phyloP scores from a whole-genome alignment of 2,329 filamentous ascomycete genomes.

The Pleurostoma richardsiae region DNA sequence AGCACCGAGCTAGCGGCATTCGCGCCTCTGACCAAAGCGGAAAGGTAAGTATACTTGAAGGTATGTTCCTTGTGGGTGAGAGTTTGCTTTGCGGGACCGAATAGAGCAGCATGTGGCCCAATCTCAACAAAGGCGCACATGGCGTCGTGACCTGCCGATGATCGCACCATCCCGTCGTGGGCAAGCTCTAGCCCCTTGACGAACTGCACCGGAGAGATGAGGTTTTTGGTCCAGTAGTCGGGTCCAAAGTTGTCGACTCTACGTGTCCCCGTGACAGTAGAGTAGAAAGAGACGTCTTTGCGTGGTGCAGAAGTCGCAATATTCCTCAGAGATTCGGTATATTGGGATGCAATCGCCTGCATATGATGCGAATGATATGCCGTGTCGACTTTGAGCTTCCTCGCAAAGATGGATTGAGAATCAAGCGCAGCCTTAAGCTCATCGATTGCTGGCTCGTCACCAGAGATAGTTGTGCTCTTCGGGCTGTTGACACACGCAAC shows the following conservation, averaged over 20 bases:
- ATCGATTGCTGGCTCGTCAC: constrained; percentile 18
- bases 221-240: constrained; percentile 24
- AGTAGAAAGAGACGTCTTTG: not conserved
- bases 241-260: constrained; percentile 1
- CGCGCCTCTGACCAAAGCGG: constrained; percentile 22
- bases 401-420: constrained; percentile 17
- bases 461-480: constrained; percentile 21
- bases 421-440: constrained; percentile 7
- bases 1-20: constrained; percentile 4
- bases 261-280: not conserved
- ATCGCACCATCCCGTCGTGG: not conserved
- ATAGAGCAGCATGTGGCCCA: constrained; percentile 18
- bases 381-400: constrained; percentile 22
- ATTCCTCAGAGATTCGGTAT: not conserved
- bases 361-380: constrained; percentile 32
- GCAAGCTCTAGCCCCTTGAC: constrained; percentile 8
- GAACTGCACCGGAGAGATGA: constrained; percentile 22
- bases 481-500: constrained; percentile 15
- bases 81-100: constrained; percentile 15
- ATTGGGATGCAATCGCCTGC: constrained; percentile 15
- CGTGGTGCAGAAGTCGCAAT: not conserved
- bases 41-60: constrained; percentile 24
- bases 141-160: not conserved
- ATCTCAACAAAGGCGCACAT: constrained; percentile 13
- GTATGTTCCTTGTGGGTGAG: constrained; percentile 4